Conservation (phyloP, 129 eudicot genomes). For the Calendula officinalis region DNA sequence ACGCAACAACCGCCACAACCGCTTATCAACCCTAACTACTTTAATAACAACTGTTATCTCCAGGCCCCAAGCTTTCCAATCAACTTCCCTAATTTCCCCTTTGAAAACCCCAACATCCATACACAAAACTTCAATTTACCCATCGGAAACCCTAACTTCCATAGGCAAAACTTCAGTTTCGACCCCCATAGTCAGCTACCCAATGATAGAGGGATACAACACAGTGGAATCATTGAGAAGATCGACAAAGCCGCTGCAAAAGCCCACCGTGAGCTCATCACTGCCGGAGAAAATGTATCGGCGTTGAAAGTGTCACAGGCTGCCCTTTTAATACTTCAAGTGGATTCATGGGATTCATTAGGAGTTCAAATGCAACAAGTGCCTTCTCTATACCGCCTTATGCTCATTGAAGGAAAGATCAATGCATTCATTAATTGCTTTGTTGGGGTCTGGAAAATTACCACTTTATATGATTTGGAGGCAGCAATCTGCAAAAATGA, state of each 20-base stretch:
- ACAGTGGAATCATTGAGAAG: slow-evolving; percentile 32
- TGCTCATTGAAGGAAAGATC: slow-evolving; percentile 65
- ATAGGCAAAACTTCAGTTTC: slow-evolving; percentile 5
- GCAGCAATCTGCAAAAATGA: slow-evolving; percentile 69
- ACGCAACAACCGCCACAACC: slow-evolving; percentile 17
- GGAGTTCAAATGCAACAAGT: slow-evolving; percentile 70
- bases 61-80: slow-evolving; percentile 32
- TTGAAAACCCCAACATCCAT: slow-evolving; percentile 11
- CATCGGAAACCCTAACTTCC: slow-evolving; percentile 14
- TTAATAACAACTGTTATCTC: slow-evolving; percentile 28
- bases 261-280: slow-evolving; percentile 44
- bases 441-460: slow-evolving; percentile 70
- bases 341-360: slow-evolving; percentile 65
- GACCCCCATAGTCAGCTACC: slow-evolving; percentile 5
- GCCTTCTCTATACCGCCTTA: slow-evolving; percentile 51
- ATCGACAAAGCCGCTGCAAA: slow-evolving; percentile 46
- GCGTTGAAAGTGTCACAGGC: slow-evolving; percentile 72
- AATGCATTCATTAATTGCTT: slow-evolving; percentile 77
- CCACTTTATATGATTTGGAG: slow-evolving; percentile 69
- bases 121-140: slow-evolving; percentile 13
- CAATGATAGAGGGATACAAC: slow-evolving; percentile 17
- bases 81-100: too few species aligned
- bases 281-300: slow-evolving; percentile 52
- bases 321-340: slow-evolving; percentile 44
- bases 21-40: slow-evolving; percentile 26